A percentile compares a stretch with the other conserved stretches of the same genome.
phyloP scores from a whole-genome alignment of 2,329 filamentous ascomycete species.

The Botrytis aclada region DNA sequence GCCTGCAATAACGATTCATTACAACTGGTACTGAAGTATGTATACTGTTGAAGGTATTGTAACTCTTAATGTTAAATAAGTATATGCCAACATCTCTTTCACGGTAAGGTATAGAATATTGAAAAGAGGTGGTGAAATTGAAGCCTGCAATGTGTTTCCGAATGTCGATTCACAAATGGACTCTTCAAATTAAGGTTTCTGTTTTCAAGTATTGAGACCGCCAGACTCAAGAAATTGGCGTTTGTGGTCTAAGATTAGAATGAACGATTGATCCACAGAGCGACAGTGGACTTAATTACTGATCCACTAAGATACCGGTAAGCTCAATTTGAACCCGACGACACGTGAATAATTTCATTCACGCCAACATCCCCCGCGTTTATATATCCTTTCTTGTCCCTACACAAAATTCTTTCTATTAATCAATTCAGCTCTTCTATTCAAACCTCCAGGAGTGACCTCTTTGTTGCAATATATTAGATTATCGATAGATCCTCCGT shows the following conservation, averaged over 20 bases:
- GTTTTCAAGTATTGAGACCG: neutral
- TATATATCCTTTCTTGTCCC: neutral
- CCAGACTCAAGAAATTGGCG: neutral
- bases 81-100: slow-evolving; percentile 1
- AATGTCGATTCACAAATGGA: neutral
- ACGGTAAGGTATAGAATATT: neutral
- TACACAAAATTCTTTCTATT: neutral
- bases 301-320: neutral
- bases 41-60: neutral
- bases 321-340: neutral
- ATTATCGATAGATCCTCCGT: neutral
- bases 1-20: slow-evolving; percentile 16
- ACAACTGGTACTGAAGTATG: slow-evolving; percentile 8
- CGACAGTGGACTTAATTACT: neutral
- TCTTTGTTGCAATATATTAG: neutral
- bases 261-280: neutral
- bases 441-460: neutral
- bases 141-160: neutral
- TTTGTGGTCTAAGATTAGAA: neutral
- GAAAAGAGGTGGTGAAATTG: neutral
- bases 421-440: neutral
- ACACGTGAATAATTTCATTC: slow-evolving; percentile 1
- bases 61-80: neutral
- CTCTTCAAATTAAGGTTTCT: slow-evolving; percentile 5
- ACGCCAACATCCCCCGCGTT: neutral